Evolutionary conservation across 2,329 filamentous ascomycete species (phyloP).

Genomic region (Ascochyta lentis): DNA sequence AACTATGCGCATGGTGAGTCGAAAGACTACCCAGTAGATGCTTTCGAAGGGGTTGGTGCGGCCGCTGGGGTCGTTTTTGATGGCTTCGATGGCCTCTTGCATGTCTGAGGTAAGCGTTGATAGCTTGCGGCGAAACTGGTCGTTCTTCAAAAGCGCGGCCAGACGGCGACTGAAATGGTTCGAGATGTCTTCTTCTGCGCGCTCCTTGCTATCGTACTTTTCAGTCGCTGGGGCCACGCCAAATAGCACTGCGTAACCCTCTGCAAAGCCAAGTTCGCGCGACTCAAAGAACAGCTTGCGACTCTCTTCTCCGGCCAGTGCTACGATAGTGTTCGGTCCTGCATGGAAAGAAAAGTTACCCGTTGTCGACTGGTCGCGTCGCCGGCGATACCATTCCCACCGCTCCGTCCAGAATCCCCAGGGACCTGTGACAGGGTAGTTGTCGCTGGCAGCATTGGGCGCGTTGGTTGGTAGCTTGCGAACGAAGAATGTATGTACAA

Average conservation of each 20-base stretch:
- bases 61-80: constrained; percentile 44
- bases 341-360: constrained; percentile 60
- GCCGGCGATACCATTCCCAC: constrained; percentile 54
- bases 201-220: constrained; percentile 17
- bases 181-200: constrained; percentile 19
- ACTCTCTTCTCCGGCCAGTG: constrained; percentile 52
- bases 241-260: constrained; percentile 49
- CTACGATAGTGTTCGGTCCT: constrained; percentile 55
- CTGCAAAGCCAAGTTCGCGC: constrained; percentile 52
- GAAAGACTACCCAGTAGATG: constrained; percentile 61
- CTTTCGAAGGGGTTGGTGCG: constrained; percentile 62
- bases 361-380: constrained; percentile 38
- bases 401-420: constrained; percentile 56
- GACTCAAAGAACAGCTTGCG: constrained; percentile 56
- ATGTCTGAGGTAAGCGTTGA: constrained; percentile 52
- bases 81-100: constrained; percentile 48
- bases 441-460: constrained; percentile 27
- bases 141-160: constrained; percentile 32
- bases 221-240: constrained; percentile 26
- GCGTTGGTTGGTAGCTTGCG: constrained; percentile 32
- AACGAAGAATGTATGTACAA: constrained; percentile 23
- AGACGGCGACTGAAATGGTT: constrained; percentile 35
- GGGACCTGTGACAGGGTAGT: constrained; percentile 54
- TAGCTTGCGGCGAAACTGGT: constrained; percentile 44
- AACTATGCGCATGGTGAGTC: constrained; percentile 64